Evolutionary conservation across 2,329 filamentous ascomycete species (phyloP), one percentile per base, ranked within the genome.

Genomic region (Remersonia thermophila): DNA sequence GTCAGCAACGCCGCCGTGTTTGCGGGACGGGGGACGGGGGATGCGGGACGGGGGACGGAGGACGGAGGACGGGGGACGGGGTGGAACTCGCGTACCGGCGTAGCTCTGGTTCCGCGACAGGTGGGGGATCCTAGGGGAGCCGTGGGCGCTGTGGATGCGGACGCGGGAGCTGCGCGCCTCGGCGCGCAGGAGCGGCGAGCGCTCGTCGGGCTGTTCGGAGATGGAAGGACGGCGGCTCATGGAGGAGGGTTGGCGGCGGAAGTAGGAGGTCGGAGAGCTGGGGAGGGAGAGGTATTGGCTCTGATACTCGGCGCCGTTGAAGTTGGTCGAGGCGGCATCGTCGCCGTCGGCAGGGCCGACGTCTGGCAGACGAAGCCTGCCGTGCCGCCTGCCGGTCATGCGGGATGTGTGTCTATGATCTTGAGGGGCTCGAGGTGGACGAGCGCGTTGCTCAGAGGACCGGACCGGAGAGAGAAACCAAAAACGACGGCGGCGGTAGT

Each of bases 91-190:
- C 42, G 16, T 44, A 48, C 52, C 49, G 18, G 40, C 42, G 37
- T 50, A 56, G 39, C 55, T 57, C 37, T 53, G 47, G 25, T 51
- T 48, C 27, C 53, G 47, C 15, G 48, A 50, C 27, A 57, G 44
- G 18, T 40, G 32, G 8, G 51, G 50, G 3, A 41, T 36, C 33
- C 49, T 39, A n/a, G 46, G 46, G 25, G 47, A 47, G 33, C 44
- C 47, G 30, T 50, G 47, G 27, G 46, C 40, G 37, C 46, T 48
- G 18, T 39, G 46, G 15, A 51, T 49, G 36, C 49, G 48, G 14
- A 51, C 41, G n/a, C 48, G 50, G 11, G 50, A 42, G 9, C 40
- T 39, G 16, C 43, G 38, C 11, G 49, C 38, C 13, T 41, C 43
- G 13, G 41, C 41, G 9, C 20, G 5, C 12, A 56, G 43, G 7